Evolutionary conservation across 495 filamentous ascomycete species (phyloP), one percentile per base, ranked within the genome.

Genomic region (Hapsidospora chrysogenum): DNA sequence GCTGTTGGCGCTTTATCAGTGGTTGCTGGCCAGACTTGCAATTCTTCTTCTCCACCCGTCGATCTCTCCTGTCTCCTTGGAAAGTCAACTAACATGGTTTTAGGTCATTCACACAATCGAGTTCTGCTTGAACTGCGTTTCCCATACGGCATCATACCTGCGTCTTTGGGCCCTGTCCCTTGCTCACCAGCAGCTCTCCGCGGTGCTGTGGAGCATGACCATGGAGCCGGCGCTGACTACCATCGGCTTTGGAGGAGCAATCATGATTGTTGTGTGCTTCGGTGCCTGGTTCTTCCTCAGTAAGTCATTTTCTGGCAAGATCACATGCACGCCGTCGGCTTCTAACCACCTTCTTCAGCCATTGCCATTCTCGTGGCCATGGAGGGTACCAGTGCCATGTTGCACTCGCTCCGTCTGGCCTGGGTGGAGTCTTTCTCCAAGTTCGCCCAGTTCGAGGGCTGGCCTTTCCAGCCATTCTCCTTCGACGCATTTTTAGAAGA

Each of bases 381-480:
- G 81, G 82, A 89, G 49, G 82, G 82, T 31, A 85, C 80, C 19
- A 78, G 74, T 53, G 82, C 82, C 32, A 86, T 89, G 82, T 70
- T 94, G 63, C 92, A 96, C 58, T 85, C 80, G 40, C 66, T 99
- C 44, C 74, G 89, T 64, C 69, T 99, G 39, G 92, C 95, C 50
- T 99, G 89, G 89, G 89, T 99, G 39, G 89, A 99, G 55, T 85
- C 89, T n/a, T 95, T 96, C 74, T 89, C 84, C 60, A 97, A 97
- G 60, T 92, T 95, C 64, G 94, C 95, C 62, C 79, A 95, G 52
- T 92, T 92, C 41, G 85, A 85, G 36, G 89, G 89, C 29, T 68
- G 89, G 51, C 64, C 85, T 25, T 96, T 99, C 59, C 64, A 78
- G 46, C 89, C 89, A 7, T 96, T 97, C 55, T 85, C 79, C 49